Base-by-base conservation (phyloP, 2,329 filamentous ascomycete species). In the Periconia digitata region DNA sequence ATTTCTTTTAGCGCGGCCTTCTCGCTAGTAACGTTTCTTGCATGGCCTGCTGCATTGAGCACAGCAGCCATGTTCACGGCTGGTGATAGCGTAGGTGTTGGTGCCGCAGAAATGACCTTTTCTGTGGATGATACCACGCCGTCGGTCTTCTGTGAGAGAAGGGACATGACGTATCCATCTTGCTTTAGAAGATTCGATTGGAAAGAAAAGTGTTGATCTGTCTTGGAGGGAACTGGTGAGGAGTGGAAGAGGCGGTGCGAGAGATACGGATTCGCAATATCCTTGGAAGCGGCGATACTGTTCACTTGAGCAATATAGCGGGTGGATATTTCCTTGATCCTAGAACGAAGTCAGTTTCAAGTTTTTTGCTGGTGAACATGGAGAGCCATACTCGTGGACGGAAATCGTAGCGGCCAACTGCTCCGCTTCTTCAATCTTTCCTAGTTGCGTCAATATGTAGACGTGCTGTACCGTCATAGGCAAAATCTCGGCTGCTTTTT, bases 401-500 rank as follows among this genome's bases (percentile, higher is more conserved):
- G 79, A 79, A 23, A 91, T 75, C n/a, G 78, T 79, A 44, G 78
- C 79, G 42, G 84, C 83, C 27, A 91, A 64, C 37, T 80, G 76
- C 41, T 80, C 76, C 0, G 88, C 88, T 57, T 91, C 85, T 21
- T 83, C 79, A 15, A 76, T 62, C 59, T 85, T 85, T 16, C 87
- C 88, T 51, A 88, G 69, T 55, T 81, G 83, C 2, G 81, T 80
- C 48, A 88, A 78, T 1, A 90, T 85, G 59, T 87, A 92, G 21
- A 87, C 80, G 62, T 90, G 85, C 70, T 94, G 90, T 20, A 89
- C 81, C 24, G 85, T 77, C 49, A 95, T 91, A 8, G 89, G 87
- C 23, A 89, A 75, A 54, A 91, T 73, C 71, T 95, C 89, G 0
- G 81, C 79, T 66, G 82, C 79, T 74, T 89, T 91, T 56, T 94